phyloP scores from a whole-genome alignment of 2,329 filamentous ascomycete species.

The Pseudocercospora macadamiae region DNA sequence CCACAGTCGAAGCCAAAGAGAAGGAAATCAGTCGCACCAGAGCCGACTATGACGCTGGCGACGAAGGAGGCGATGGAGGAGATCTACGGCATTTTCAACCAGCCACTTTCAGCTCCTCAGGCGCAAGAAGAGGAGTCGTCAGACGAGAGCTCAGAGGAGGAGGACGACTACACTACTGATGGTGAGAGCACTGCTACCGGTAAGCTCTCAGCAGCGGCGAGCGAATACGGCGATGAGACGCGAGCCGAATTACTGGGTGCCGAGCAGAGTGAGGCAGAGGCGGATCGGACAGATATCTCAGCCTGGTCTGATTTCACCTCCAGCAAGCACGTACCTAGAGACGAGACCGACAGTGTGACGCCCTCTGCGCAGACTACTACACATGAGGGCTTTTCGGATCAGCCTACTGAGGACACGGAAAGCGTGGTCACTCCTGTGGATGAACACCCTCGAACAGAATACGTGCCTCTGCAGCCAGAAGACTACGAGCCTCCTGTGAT shows the following conservation, averaged over 20 bases:
- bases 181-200: constrained; percentile 80
- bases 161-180: constrained; percentile 57
- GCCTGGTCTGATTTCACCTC: constrained; percentile 89
- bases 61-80: constrained; percentile 95
- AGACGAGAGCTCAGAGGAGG: constrained; percentile 54
- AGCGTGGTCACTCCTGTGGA: constrained; percentile 51
- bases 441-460: constrained; percentile 61
- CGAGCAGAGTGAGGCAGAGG: constrained; percentile 35
- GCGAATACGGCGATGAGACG: constrained; percentile 68
- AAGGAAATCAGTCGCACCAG: constrained; percentile 71
- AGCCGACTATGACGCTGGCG: constrained; percentile 98
- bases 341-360: constrained; percentile 43
- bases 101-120: constrained; percentile 65
- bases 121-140: constrained; percentile 63
- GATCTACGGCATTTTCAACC: constrained; percentile 96
- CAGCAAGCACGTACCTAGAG: constrained; percentile 67
- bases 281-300: constrained; percentile 57
- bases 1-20: constrained; percentile 84
- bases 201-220: constrained; percentile 64
- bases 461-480: constrained; percentile 79
- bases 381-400: constrained; percentile 43
- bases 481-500: constrained; percentile 76
- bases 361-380: constrained; percentile 29
- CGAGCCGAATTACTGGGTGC: constrained; percentile 54
- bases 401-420: constrained; percentile 38